Evolutionary conservation across 176 grass and related monocot species (phyloP).

Genomic region (Elymus sibiricus): DNA sequence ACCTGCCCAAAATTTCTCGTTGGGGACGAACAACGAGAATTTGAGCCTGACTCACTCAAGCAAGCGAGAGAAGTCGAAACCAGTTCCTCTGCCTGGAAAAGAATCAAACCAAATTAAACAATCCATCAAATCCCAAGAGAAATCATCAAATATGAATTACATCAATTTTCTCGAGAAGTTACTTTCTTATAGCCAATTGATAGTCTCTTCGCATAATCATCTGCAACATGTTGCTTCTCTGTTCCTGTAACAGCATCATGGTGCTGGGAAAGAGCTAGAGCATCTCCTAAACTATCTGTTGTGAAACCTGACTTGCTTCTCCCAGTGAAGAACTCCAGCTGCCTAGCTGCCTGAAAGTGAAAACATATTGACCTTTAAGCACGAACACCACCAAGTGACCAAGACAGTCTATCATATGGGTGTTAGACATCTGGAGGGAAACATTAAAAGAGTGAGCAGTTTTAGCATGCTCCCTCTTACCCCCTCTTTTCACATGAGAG

Average conservation of each 20-base stretch:
- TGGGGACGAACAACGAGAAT: conserved; percentile 47
- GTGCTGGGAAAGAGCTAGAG: conserved; percentile 78
- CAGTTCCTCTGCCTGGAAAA: conserved; percentile 69
- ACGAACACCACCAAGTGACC: not conserved
- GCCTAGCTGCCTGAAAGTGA: conserved; percentile 79
- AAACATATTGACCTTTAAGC: conserved; percentile 14
- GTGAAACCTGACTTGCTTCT: conserved; percentile 42
- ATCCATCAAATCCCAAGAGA: not conserved
- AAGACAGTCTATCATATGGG: not conserved
- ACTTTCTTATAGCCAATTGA: conserved; percentile 87
- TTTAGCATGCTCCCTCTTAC: no score
- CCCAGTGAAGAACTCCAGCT: conserved; percentile 80
- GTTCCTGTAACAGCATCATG: conserved; percentile 97
- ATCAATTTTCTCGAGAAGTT: conserved; percentile 11
- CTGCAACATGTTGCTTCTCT: conserved; percentile 94
- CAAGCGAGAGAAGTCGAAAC: conserved; percentile 79
- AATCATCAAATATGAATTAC: conserved; percentile 1
- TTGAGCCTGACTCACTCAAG: conserved; percentile 56
- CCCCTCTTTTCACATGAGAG: no score
- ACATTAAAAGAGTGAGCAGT: not conserved
- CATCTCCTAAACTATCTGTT: conserved; percentile 77
- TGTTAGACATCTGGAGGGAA: not conserved
- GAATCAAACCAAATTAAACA: not conserved
- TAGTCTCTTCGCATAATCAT: conserved; percentile 97
- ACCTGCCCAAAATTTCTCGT: conserved; percentile 75